phyloP scores from a whole-genome alignment of 305 asterid genomes.

The Fraxinus ornus region DNA sequence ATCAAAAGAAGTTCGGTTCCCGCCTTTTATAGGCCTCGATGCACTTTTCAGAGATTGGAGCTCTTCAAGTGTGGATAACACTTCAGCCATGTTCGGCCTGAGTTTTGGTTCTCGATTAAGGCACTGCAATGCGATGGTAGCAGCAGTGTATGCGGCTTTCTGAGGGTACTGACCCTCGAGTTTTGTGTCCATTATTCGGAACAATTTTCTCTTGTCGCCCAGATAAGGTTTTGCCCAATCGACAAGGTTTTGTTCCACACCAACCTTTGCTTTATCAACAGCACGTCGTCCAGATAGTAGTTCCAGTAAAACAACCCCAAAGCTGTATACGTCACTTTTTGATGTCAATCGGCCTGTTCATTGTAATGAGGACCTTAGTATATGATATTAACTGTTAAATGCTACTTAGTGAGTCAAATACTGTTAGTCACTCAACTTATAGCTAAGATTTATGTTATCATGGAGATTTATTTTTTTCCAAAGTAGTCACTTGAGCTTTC shows the following conservation, averaged over 20 bases:
- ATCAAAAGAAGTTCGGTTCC: constrained; percentile 28
- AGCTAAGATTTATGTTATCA: neutral
- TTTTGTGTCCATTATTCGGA: constrained; percentile 87
- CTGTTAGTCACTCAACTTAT: neutral
- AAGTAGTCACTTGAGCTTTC: neutral
- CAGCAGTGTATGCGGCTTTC: constrained; percentile 80
- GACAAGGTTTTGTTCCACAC: constrained; percentile 81
- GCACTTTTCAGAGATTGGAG: constrained; percentile 55
- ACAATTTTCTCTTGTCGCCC: constrained; percentile 77
- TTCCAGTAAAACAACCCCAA: constrained; percentile 90
- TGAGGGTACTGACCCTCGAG: constrained; percentile 93
- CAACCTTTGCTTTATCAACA: constrained; percentile 69
- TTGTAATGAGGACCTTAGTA: neutral
- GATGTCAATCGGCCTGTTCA: constrained; percentile 74
- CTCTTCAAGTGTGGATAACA: constrained; percentile 67
- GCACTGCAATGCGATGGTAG: constrained; percentile 72
- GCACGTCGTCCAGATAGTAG: constrained; percentile 86
- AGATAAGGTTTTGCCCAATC: constrained; percentile 92
- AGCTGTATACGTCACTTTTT: constrained; percentile 95
- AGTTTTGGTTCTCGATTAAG: constrained; percentile 64
- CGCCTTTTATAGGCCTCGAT: constrained; percentile 11
- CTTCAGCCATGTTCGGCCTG: constrained; percentile 84
- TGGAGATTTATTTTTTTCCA: neutral
- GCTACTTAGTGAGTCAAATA: neutral
- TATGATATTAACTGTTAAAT: neutral